These are phyloP conservation scores for Solanum medicagineum DNA, from an alignment of 257 asterid species.

Conservation along the genomic window DNA sequence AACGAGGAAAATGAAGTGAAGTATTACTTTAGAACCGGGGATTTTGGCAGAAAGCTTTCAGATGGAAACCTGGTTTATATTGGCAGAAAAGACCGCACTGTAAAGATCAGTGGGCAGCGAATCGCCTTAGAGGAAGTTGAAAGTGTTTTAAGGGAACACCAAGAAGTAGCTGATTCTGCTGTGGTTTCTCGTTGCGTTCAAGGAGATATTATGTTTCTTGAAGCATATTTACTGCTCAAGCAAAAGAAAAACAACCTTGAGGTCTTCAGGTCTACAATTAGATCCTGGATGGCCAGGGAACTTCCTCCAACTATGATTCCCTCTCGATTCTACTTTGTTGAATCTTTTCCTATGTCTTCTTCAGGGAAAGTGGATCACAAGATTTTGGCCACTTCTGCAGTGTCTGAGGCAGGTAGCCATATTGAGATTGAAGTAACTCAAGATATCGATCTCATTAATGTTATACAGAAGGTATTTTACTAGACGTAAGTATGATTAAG, in stretches of 20 bases:
- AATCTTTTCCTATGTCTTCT: constrained; percentile 64
- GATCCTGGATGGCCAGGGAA: constrained; percentile 47
- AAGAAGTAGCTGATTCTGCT: constrained; percentile 66
- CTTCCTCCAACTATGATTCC: constrained; percentile 74
- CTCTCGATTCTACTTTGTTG: constrained; percentile 32
- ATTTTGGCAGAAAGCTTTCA: constrained; percentile 65
- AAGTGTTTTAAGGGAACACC: constrained; percentile 47
- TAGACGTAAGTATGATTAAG: background rate
- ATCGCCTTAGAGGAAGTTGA: constrained; percentile 86
- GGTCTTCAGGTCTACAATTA: constrained; percentile 32
- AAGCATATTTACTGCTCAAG: constrained; percentile 56
- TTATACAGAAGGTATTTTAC: constrained; percentile 46
- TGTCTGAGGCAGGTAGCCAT: constrained; percentile 12
- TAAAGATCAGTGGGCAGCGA: constrained; percentile 81
- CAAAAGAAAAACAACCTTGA: constrained; percentile 25
- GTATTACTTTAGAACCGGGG: constrained; percentile 67
- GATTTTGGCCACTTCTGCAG: constrained; percentile 39
- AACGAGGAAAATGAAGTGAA: constrained; percentile 8
- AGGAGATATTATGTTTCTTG: constrained; percentile 48
- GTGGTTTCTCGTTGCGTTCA: constrained; percentile 45
- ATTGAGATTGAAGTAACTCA: constrained; percentile 25
- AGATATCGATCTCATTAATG: constrained; percentile 38
- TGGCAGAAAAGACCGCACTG: constrained; percentile 78
- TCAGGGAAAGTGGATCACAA: constrained; percentile 77
- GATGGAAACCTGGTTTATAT: constrained; percentile 72